A percentile compares a stretch with the other conserved stretches of the same genome.
Evolutionary conservation across 345 rosid genomes (phyloP).

Genomic region (Citrus cavaleriei): DNA sequence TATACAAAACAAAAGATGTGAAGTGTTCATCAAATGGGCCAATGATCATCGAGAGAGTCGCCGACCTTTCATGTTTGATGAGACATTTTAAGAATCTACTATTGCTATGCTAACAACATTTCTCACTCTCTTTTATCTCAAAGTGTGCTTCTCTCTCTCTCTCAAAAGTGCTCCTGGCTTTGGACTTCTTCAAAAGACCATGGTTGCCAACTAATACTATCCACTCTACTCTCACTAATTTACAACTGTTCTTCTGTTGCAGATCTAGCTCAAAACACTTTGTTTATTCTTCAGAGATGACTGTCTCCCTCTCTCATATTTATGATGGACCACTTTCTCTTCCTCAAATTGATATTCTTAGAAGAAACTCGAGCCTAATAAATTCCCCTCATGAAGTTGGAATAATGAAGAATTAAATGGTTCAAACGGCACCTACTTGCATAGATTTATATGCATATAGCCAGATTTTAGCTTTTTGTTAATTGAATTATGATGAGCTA

Average conservation of each 20-base stretch:
- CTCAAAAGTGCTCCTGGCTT: not conserved
- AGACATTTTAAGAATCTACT: slow-evolving; percentile 51
- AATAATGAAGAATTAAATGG: not conserved
- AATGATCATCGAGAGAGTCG: slow-evolving; percentile 32
- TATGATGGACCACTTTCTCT: not conserved
- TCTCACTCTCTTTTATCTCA: not conserved
- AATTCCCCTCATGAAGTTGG: slow-evolving; percentile 17
- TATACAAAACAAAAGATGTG: not conserved
- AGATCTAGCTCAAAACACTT: not conserved
- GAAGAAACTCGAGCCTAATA: slow-evolving; percentile 18
- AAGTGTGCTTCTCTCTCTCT: not conserved
- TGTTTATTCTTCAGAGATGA: not conserved
- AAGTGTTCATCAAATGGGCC: slow-evolving; percentile 14
- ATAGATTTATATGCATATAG: too few species aligned
- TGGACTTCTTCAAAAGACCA: slow-evolving; percentile 10
- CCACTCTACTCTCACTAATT: not conserved
- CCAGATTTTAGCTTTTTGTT: not conserved
- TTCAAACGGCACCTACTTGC: not conserved
- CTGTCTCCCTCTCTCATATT: not conserved
- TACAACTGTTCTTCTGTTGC: not conserved
- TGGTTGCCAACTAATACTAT: slow-evolving; percentile 14
- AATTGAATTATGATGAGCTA: not conserved
- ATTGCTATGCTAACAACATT: not conserved
- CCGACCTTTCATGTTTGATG: slow-evolving; percentile 42
- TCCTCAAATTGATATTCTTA: not conserved